These are phyloP conservation scores for Reutealis trisperma DNA, from an alignment of 345 rosid species.

Conservation along the genomic window DNA sequence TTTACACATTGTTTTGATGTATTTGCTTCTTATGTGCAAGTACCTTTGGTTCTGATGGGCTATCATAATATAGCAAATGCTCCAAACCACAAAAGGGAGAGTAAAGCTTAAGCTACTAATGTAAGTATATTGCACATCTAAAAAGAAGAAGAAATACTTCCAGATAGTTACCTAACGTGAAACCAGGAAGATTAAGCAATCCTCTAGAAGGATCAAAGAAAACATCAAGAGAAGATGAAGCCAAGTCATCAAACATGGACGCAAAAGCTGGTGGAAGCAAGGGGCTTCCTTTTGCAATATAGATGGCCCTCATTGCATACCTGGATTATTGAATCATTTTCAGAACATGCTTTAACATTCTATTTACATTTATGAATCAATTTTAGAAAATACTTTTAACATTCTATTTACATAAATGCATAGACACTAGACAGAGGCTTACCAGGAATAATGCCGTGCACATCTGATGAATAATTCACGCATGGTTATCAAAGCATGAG, in stretches of 20 bases:
- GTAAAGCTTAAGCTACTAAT: background rate
- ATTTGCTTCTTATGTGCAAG: background rate
- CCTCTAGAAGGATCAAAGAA: conserved; percentile 91
- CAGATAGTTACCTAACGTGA: conserved; percentile 61
- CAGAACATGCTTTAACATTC: conserved; percentile 8
- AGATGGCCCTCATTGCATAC: conserved; percentile 93
- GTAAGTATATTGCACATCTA: background rate
- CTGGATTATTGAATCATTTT: conserved; percentile 39
- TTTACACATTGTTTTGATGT: background rate
- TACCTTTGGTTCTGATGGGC: background rate
- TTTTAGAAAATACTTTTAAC: conserved; percentile 12
- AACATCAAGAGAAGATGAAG: conserved; percentile 92
- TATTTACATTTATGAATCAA: conserved; percentile 9
- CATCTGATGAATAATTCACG: conserved; percentile 74
- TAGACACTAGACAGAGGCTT: conserved; percentile 22
- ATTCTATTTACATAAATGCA: conserved; percentile 12
- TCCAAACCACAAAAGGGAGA: background rate
- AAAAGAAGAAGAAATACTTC: background rate
- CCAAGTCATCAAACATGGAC: conserved; percentile 84
- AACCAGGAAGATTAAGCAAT: conserved; percentile 73
- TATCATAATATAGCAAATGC: background rate
- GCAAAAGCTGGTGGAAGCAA: conserved; percentile 85
- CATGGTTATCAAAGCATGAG: conserved; percentile 85
- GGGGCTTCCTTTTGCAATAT: conserved; percentile 89
- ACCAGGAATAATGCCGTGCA: conserved; percentile 95